phyloP scores from a whole-genome alignment of 2,329 filamentous ascomycete genomes.

The Amphichorda felina region DNA sequence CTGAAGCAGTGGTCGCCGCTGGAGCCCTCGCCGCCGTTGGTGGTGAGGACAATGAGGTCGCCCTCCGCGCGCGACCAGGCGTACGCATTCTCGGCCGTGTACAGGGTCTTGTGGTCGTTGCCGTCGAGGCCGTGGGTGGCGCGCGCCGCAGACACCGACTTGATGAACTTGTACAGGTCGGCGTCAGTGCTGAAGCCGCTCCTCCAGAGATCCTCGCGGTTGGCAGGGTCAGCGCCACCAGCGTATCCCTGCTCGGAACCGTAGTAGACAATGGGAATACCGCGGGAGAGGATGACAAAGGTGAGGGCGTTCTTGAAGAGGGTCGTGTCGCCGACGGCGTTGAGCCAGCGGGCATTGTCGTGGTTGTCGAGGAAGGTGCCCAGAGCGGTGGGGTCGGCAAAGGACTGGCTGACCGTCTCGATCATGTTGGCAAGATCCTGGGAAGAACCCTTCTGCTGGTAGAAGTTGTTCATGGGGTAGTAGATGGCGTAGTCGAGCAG shows the following conservation, averaged over 20 bases:
- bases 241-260: conserved; percentile 52
- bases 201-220: conserved; percentile 48
- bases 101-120: conserved; percentile 31
- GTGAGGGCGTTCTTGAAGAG: conserved; percentile 49
- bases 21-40: conserved; percentile 26
- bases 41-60: conserved; percentile 30
- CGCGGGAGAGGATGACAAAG: conserved; percentile 48
- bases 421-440: conserved; percentile 26
- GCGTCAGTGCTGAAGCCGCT: conserved; percentile 32
- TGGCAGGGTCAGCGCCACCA: conserved; percentile 31
- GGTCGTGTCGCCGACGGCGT: conserved; percentile 36
- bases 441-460: conserved; percentile 23
- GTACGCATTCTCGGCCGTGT: conserved; percentile 27
- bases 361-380: conserved; percentile 48
- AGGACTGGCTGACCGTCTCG: conserved; percentile 10
- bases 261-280: conserved; percentile 54
- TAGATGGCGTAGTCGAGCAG: conserved; percentile 48
- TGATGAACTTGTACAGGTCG: conserved; percentile 33
- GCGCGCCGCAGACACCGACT: conserved; percentile 30
- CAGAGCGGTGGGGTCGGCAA: conserved; percentile 31
- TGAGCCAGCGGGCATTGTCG: conserved; percentile 42
- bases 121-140: conserved; percentile 27
- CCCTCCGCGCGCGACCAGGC: conserved; percentile 31
- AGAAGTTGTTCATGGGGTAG: conserved; percentile 27
- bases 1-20: conserved; percentile 28